Evolutionary conservation across 106 monocot genomes (phyloP).

Genomic region (Agapanthus africanus): DNA sequence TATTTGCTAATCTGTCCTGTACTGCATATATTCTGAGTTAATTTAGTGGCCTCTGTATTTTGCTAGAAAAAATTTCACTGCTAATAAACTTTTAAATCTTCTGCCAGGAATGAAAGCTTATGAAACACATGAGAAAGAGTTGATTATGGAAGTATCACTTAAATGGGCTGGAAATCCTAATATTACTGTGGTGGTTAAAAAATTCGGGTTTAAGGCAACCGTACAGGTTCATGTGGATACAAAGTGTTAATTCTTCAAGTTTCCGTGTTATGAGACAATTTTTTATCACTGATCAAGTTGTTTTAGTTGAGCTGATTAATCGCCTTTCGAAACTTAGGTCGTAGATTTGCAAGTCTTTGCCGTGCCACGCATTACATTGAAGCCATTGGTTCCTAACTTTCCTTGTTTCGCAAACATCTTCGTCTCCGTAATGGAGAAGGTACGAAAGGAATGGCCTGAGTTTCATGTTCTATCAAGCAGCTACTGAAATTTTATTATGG

Average conservation of each 20-base stretch:
- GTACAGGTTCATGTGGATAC: conserved; percentile 63
- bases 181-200: conserved; percentile 57
- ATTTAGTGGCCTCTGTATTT: too few species aligned
- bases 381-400: conserved; percentile 76
- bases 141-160: conserved; percentile 71
- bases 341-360: conserved; percentile 80
- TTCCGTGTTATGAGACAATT: too few species aligned
- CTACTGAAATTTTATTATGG: too few species aligned
- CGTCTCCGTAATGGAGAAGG: conserved; percentile 89
- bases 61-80: too few species aligned
- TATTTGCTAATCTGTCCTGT: not conserved
- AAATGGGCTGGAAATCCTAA: conserved; percentile 93
- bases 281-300: too few species aligned
- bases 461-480: too few species aligned
- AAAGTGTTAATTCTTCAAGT: too few species aligned
- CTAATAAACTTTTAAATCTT: not conserved
- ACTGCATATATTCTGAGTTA: not conserved
- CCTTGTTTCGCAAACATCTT: conserved; percentile 74
- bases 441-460: conserved; percentile 6
- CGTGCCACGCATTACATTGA: conserved; percentile 63
- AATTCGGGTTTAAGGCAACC: conserved; percentile 66
- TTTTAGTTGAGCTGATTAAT: too few species aligned
- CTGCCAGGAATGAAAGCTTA: conserved; percentile 65
- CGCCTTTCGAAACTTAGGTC: conserved; percentile 23
- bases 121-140: conserved; percentile 59